Evolutionary conservation across 78 protist species (phyloP).

Genomic region (Trichosphaerium sp.): DNA sequence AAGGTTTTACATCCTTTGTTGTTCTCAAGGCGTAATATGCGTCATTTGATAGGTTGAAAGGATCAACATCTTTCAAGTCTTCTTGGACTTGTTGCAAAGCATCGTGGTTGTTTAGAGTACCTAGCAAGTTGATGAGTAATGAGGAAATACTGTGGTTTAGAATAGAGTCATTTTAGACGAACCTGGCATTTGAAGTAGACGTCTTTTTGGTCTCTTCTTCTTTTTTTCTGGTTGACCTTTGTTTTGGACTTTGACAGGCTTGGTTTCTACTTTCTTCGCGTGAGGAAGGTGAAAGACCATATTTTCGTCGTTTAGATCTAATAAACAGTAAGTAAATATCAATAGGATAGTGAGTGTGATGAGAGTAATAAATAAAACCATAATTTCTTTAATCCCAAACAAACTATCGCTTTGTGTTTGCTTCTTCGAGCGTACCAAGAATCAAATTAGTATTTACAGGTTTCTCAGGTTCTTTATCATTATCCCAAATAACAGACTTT

Average conservation of each 20-base stretch:
- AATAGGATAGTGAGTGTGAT: no score
- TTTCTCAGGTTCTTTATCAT: background rate
- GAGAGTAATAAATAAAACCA: no score
- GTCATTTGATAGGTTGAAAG: conserved; percentile 49
- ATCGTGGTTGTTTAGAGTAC: no score
- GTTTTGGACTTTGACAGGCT: background rate
- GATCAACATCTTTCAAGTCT: conserved; percentile 8
- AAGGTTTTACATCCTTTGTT: no score
- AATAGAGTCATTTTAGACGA: no score
- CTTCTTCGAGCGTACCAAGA: conserved; percentile 26
- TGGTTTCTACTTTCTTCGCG: background rate
- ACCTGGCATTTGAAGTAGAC: no score
- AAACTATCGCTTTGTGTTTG: conserved; percentile 1
- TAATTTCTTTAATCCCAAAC: conserved; percentile 15
- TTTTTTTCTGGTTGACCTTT: conserved; percentile 3
- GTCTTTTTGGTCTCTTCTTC: conserved; percentile 14
- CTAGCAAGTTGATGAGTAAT: no score
- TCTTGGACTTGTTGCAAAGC: no score
- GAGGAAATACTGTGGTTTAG: no score
- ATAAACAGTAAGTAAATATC: no score
- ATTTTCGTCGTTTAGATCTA: no score
- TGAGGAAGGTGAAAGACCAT: conserved; percentile 1
- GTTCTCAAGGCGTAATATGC: conserved; percentile 21
- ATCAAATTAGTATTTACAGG: conserved; percentile 2
- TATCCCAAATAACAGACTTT: conserved; percentile 46